Evolutionary conservation across 805 yeast species (phyloP).

Genomic region (Yarrowia sp.): DNA sequence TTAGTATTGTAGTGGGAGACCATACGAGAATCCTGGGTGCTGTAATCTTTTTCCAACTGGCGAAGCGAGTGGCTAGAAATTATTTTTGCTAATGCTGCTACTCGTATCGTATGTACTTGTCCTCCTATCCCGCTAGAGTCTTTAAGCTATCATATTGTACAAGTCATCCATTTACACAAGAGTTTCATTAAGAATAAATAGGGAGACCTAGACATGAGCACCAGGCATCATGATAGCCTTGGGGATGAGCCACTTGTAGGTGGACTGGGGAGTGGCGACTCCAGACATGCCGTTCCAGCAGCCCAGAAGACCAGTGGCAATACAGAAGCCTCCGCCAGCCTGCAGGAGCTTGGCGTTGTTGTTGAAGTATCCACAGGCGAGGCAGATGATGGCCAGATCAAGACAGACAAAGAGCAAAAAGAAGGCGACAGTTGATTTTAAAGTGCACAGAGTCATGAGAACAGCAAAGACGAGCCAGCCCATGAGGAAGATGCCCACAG

Average conservation of each 20-base stretch:
- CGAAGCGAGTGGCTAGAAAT: too few species aligned
- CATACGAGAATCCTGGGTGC: slow-evolving; percentile 19
- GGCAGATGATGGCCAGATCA: slow-evolving; percentile 38
- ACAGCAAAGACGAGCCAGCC: slow-evolving; percentile 65
- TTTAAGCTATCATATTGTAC: too few species aligned
- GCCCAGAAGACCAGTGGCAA: slow-evolving; percentile 52
- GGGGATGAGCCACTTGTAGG: slow-evolving; percentile 16
- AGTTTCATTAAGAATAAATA: not conserved
- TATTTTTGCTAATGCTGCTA: too few species aligned
- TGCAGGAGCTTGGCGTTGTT: slow-evolving; percentile 40
- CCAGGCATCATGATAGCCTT: slow-evolving; percentile 24
- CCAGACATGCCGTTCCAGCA: slow-evolving; percentile 62
- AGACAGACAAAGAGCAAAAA: slow-evolving; percentile 53
- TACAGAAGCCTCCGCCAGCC: slow-evolving; percentile 63
- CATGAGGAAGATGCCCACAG: slow-evolving; percentile 55
- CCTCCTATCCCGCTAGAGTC: too few species aligned
- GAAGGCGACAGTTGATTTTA: slow-evolving; percentile 63
- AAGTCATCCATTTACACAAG: not conserved
- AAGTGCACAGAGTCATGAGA: slow-evolving; percentile 50
- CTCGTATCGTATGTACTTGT: too few species aligned
- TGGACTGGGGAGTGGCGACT: slow-evolving; percentile 54
- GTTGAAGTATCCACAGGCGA: slow-evolving; percentile 51
- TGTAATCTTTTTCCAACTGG: too few species aligned
- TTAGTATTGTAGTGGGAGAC: slow-evolving; percentile 19
- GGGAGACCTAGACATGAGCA: not conserved